Base-by-base conservation (phyloP, 1,284 basidiomycete genomes). In the Trichosporon ovoides region DNA sequence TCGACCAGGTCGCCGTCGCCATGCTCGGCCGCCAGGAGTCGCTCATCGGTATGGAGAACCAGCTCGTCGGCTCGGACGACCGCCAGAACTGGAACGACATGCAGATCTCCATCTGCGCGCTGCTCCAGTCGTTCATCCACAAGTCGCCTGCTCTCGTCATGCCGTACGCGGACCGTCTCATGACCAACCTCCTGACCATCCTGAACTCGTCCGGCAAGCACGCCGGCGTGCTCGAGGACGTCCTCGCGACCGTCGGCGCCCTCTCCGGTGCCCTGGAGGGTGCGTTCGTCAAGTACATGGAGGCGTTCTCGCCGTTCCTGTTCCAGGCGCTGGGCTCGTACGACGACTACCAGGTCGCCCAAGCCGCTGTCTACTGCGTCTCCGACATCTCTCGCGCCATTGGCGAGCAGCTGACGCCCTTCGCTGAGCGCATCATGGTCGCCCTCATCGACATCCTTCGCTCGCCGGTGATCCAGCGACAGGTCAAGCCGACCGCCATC, bases 31-130 rank as follows among this genome's bases (percentile, higher is more conserved):
- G 95, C 43, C 95, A 96, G 84, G 93, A 98, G 72, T 87, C 88
- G 54, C 81, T 98, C 22, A 79, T 98, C 49, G 80, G 78, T 55
- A 85, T 98, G 79, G 75, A 94, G 84, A 89, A 89, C 76, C 95
- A 98, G 80, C 88, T 98, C 54, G 81, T 99, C 48, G 96, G 95
- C 53, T 83, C 88, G 43, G 95, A 99, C 77, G 95, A 99, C 75
- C 86, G 91, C 66, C 95, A 95, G 79, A 98, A 98, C 81, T 98
- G 95, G 92, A 95, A 94, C 73, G 95, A 99, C 76, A 82, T 99
- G 40, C 94, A 98, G 77, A 89, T 91, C 78, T 96, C 95, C 78
- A 84, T 98, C 70, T 97, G 93, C 78, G 87, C 88, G 61, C 89
- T 96, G 50, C 81, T 92, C 58, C 74, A 94, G 88, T 85, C 85